Percentiles rank a stretch among this genome's conserved stretches.
Conservation (phyloP, 441 rosid genomes). For the Rhodomyrtus psidioides region DNA sequence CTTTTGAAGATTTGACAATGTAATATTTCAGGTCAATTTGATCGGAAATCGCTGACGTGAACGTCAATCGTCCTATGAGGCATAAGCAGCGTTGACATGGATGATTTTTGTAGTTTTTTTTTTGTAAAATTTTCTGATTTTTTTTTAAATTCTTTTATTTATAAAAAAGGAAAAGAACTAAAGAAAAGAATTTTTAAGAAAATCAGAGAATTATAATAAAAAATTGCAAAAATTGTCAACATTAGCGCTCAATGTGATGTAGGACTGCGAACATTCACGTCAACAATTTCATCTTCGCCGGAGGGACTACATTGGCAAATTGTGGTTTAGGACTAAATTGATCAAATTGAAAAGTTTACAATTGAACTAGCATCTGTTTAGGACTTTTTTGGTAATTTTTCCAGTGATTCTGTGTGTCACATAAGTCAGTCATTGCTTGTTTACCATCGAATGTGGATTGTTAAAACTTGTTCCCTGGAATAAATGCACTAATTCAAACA, state of each 20-base stretch:
- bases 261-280: background rate
- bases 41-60: rapidly evolving
- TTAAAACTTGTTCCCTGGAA: background rate
- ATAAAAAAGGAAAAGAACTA: no score
- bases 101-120: background rate
- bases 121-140: background rate
- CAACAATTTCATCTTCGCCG: background rate
- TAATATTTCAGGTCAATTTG: background rate
- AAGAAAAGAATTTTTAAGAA: background rate
- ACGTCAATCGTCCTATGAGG: rapidly evolving
- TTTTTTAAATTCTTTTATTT: background rate
- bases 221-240: background rate
- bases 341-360: background rate
- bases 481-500: background rate
- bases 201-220: background rate
- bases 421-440: background rate
- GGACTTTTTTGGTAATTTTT: background rate
- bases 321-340: background rate
- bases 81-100: rapidly evolving
- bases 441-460: background rate
- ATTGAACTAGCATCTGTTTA: background rate
- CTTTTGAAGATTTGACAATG: background rate
- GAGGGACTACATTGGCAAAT: background rate
- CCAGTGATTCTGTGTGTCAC: background rate
- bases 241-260: background rate